Conservation (phyloP, 495 filamentous ascomycete species). For the Penicillium pulvis region DNA sequence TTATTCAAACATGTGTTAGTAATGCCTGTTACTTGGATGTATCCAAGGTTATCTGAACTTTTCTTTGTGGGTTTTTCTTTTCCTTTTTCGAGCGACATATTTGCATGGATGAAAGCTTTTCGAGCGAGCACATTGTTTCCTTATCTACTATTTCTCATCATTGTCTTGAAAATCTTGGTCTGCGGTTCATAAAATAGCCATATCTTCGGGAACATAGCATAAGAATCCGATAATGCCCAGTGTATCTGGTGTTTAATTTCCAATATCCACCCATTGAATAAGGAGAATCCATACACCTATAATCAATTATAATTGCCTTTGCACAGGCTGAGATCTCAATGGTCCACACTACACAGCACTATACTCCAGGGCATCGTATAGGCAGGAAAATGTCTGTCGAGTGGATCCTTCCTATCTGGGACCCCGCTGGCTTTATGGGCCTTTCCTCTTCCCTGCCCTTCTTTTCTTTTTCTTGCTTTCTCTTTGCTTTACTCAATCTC, state of each 20-base stretch:
- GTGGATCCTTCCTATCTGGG: too few relatives aligned
- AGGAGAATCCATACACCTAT: too few relatives aligned
- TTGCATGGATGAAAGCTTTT: slow-evolving; percentile 29
- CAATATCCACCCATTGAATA: too few relatives aligned
- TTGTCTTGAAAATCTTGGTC: slow-evolving; percentile 14
- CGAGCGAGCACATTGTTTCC: slow-evolving; percentile 15
- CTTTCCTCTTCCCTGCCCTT: too few relatives aligned
- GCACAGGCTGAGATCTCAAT: too few relatives aligned
- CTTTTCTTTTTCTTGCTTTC: too few relatives aligned
- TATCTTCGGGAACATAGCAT: slow-evolving; percentile 7
- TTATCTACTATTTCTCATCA: background rate
- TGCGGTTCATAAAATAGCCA: slow-evolving; percentile 14
- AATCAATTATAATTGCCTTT: too few relatives aligned
- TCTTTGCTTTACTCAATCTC: too few relatives aligned
- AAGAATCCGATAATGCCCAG: slow-evolving; percentile 24
- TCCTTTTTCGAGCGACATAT: slow-evolving; percentile 22
- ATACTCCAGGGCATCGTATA: too few relatives aligned
- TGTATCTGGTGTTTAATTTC: slow-evolving; percentile 15
- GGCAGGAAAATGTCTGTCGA: too few relatives aligned
- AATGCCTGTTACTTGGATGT: slow-evolving; percentile 9
- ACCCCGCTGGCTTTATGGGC: too few relatives aligned
- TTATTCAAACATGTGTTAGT: slow-evolving; percentile 18
- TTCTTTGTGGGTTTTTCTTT: slow-evolving; percentile 7
- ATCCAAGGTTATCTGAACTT: background rate
- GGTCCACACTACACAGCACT: too few relatives aligned